A percentile compares a stretch with the other conserved stretches of the same genome.
Evolutionary conservation across 208 protist species (phyloP).

Genomic region (Phytomonas sp.): DNA sequence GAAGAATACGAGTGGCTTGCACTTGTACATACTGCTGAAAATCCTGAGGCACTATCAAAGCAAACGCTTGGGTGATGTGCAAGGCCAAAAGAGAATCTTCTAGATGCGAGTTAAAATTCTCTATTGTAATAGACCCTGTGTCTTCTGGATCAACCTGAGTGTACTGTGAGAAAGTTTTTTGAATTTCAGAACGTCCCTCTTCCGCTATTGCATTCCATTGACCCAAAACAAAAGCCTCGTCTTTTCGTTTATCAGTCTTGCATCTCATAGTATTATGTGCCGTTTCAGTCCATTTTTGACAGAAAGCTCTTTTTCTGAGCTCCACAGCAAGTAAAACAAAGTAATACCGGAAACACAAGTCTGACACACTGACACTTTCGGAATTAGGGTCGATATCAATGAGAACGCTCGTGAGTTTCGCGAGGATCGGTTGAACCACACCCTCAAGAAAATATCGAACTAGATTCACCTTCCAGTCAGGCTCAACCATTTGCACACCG

Average conservation of each 20-base stretch:
- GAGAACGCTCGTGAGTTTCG: not conserved
- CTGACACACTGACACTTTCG: not conserved
- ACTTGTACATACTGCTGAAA: slow-evolving; percentile 1
- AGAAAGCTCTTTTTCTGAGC: not conserved
- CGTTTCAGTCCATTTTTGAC: not conserved
- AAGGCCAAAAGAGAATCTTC: not conserved
- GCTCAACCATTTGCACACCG: not conserved
- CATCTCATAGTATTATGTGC: not conserved
- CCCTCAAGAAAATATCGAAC: not conserved
- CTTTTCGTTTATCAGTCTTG: not conserved
- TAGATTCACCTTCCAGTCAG: not conserved
- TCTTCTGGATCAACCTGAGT: not conserved
- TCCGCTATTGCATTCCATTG: not conserved
- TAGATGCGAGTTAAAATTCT: not conserved
- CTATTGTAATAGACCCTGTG: not conserved
- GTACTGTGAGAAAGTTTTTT: not conserved
- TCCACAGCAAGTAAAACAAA: not conserved
- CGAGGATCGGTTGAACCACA: not conserved
- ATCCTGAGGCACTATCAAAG: not conserved
- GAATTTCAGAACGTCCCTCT: not conserved
- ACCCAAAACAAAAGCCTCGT: not conserved
- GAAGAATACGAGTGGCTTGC: not conserved
- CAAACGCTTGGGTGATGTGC: not conserved
- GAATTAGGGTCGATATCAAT: not conserved
- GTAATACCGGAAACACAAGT: not conserved